Base-by-base conservation (phyloP, 164 flowering plant species). In the Macadamia integrifolia region DNA sequence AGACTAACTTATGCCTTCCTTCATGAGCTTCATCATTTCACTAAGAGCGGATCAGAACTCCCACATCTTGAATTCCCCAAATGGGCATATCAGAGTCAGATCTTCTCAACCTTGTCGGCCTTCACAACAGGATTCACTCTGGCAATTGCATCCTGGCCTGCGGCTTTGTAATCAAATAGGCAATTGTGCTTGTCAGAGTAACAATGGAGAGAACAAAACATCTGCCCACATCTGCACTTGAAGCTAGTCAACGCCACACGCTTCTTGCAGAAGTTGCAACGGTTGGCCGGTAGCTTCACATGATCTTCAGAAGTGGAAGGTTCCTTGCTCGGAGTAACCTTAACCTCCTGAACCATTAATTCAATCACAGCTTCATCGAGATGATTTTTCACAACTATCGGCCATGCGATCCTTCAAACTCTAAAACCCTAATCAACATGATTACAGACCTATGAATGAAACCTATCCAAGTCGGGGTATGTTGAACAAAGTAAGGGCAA, bases 181-280 rank as follows among this genome's bases (percentile, higher is more conserved):
- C 82, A 81, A 18, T 67, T 52, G 55, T 78, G 86, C 55, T 73
- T 67, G 12, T 80, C 81, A 0, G 83, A 56, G 67, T 80, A 76
- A 6, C 83, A 65, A 67, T 80, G 83, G 35, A 14, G 17, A 6
- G 65, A 43, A 65, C 83, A 80, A 62, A 78, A 80, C 8, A 63
- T 71, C 46, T 49, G 58, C 44, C 70, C 83, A 50, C 83, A 80
- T 59, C 76, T 53, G 59, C 83, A 80, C 66, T 71, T 71, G 58
- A 80, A 80, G 48, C 83, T 81, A 0, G 76, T 68, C 67, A 80
- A 52, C 46, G 81, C 83, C 18, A 78, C 76, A 57, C 74, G 66
- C 69, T 75, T 80, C 32, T 32, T 57, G 53, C 83, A 80, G 55
- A 29, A 59, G 13, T n/a, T 43, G 70, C 83, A 80, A 58, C 60